Evolutionary conservation across 1,284 basidiomycete species (phyloP).

Genomic region (Marasmius tenuissimus): DNA sequence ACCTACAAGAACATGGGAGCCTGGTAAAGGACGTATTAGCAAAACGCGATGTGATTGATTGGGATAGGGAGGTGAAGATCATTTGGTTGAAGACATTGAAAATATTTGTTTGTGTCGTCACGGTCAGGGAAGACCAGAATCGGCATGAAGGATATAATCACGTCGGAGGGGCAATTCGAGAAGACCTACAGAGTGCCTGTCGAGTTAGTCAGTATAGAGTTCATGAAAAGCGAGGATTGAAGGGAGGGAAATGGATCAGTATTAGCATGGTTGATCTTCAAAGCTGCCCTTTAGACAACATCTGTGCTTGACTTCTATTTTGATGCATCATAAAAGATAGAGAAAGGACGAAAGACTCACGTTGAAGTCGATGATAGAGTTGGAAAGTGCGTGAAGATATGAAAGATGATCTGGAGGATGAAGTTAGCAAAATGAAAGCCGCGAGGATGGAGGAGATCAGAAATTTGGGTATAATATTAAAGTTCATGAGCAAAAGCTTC

Average conservation of each 20-base stretch:
- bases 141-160: slow-evolving; percentile 17
- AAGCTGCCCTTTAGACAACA: slow-evolving; percentile 65
- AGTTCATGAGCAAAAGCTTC: slow-evolving; percentile 71
- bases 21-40: not conserved
- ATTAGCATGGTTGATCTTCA: slow-evolving; percentile 86
- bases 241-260: slow-evolving; percentile 48
- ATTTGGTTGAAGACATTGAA: slow-evolving; percentile 45
- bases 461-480: slow-evolving; percentile 85
- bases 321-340: slow-evolving; percentile 53
- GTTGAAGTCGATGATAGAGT: slow-evolving; percentile 36
- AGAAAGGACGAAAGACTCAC: slow-evolving; percentile 10
- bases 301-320: slow-evolving; percentile 85
- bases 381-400: not conserved
- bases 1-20: not conserved
- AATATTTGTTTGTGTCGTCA: slow-evolving; percentile 23
- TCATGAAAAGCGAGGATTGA: not conserved
- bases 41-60: not conserved
- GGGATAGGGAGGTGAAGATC: slow-evolving; percentile 19
- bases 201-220: not conserved
- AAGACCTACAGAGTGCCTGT: not conserved
- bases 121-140: slow-evolving; percentile 14
- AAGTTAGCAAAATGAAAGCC: slow-evolving; percentile 13
- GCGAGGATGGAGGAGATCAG: slow-evolving; percentile 45
- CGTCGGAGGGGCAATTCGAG: slow-evolving; percentile 1
- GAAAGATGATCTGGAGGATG: slow-evolving; percentile 12